phyloP scores from a whole-genome alignment of 805 yeast species.

The Zygosaccharomyces gambellarensis region DNA sequence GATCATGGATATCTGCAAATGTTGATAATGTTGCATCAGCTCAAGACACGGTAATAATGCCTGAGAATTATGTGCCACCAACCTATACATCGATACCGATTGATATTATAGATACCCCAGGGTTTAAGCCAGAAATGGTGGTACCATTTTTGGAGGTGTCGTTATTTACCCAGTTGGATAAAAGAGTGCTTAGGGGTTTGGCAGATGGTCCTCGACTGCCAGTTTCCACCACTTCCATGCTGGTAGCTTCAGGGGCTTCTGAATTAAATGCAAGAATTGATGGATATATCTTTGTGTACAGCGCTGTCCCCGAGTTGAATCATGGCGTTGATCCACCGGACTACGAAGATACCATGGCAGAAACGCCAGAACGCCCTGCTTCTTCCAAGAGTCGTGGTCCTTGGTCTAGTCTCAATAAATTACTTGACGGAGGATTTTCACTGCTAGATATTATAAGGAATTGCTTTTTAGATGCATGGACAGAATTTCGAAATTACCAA shows the following conservation, averaged over 20 bases:
- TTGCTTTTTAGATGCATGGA: conserved; percentile 70
- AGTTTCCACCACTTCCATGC: conserved; percentile 59
- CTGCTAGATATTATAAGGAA: conserved; percentile 44
- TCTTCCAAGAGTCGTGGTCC: conserved; percentile 9
- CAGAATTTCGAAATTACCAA: conserved; percentile 53
- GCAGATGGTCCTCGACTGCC: conserved; percentile 60
- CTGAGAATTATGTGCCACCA: conserved; percentile 43
- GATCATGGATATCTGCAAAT: conserved; percentile 8
- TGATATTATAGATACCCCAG: conserved; percentile 73
- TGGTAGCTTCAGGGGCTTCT: conserved; percentile 75
- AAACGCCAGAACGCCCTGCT: conserved; percentile 8
- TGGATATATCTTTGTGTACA: conserved; percentile 66
- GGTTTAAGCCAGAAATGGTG: conserved; percentile 57
- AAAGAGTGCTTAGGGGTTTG: conserved; percentile 53
- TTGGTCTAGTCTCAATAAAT: conserved; percentile 13
- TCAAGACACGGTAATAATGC: conserved; percentile 10
- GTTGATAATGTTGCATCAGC: neutral
- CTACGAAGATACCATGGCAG: conserved; percentile 37
- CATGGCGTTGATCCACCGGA: conserved; percentile 46
- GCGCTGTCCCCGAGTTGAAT: conserved; percentile 57
- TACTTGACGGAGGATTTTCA: conserved; percentile 28
- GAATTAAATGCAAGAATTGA: conserved; percentile 72
- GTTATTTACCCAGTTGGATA: conserved; percentile 55
- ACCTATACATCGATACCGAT: conserved; percentile 53
- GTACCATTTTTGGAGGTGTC: conserved; percentile 77